These are phyloP conservation scores for Aeminium ludgeri DNA, from an alignment of 495 filamentous ascomycete species.

Conservation along the genomic window DNA sequence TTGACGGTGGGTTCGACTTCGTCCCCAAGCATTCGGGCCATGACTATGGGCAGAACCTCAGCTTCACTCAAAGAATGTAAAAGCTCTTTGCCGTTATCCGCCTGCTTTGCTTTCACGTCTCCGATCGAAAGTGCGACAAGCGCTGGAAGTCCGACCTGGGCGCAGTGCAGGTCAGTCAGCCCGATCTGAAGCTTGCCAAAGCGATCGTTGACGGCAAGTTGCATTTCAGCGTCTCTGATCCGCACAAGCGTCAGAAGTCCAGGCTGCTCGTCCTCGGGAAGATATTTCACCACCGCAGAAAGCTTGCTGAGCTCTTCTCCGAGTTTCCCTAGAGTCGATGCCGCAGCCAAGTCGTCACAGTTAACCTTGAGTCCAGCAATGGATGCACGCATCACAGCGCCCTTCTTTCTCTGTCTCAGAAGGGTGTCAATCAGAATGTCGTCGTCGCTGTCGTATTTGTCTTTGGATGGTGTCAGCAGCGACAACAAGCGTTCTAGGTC, in stretches of 20 bases:
- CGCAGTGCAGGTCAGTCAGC: conserved; percentile 47
- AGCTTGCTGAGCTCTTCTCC: conserved; percentile 63
- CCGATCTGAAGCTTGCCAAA: conserved; percentile 46
- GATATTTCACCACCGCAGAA: conserved; percentile 78
- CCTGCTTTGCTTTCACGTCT: conserved; percentile 40
- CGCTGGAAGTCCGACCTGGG: conserved; percentile 70
- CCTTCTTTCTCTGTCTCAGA: conserved; percentile 75
- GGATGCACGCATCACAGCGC: conserved; percentile 59
- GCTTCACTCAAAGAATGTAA: conserved; percentile 35
- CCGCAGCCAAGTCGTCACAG: conserved; percentile 39
- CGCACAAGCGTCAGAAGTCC: conserved; percentile 61
- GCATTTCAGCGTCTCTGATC: conserved; percentile 44
- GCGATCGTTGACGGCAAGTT: conserved; percentile 37
- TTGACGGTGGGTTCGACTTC: conserved; percentile 86
- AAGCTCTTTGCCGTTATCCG: conserved; percentile 46
- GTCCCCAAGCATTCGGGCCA: conserved; percentile 76
- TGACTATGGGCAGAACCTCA: conserved; percentile 41
- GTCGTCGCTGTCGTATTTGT: conserved; percentile 80
- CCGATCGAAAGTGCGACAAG: conserved; percentile 60
- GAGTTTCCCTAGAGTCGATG: conserved; percentile 49
- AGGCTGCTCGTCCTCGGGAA: conserved; percentile 89
- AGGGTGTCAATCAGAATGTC: conserved; percentile 91
- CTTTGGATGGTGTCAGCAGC: conserved; percentile 77
- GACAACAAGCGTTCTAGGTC: conserved; percentile 72
- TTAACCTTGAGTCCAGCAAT: conserved; percentile 42